Conservation (phyloP, 2,329 filamentous ascomycete genomes). For the Hypoxylon sp. region DNA sequence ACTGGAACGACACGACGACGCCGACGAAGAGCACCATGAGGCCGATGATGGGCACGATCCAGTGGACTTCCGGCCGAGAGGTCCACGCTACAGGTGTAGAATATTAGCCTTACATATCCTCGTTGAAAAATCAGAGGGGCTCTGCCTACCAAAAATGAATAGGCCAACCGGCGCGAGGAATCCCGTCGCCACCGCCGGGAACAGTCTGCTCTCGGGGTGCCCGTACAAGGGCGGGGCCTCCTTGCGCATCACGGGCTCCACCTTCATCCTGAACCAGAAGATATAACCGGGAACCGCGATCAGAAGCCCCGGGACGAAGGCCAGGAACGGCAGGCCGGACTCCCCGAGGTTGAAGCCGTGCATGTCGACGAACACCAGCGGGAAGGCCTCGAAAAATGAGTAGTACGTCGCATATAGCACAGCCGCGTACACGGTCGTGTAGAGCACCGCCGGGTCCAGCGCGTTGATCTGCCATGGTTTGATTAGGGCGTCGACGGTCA, state of each 20-base stretch:
- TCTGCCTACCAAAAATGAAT: constrained; percentile 52
- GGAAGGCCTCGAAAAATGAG: constrained; percentile 62
- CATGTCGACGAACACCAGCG: constrained; percentile 57
- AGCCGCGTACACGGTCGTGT: constrained; percentile 55
- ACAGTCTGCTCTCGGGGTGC: constrained; percentile 40
- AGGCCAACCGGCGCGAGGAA: constrained; percentile 53
- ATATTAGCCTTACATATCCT: not conserved
- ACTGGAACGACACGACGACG: constrained; percentile 47
- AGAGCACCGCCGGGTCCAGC: constrained; percentile 52
- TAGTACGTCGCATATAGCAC: constrained; percentile 59
- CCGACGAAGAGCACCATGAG: constrained; percentile 52
- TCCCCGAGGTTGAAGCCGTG: constrained; percentile 59
- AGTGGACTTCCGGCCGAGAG: constrained; percentile 44
- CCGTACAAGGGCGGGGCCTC: constrained; percentile 38
- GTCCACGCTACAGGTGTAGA: constrained; percentile 49
- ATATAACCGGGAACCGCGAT: constrained; percentile 53
- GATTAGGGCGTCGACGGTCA: constrained; percentile 42
- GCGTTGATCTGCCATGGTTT: constrained; percentile 51
- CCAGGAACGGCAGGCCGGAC: constrained; percentile 57
- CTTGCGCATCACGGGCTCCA: constrained; percentile 36
- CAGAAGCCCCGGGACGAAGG: constrained; percentile 55
- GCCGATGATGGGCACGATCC: constrained; percentile 54
- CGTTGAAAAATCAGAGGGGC: no score
- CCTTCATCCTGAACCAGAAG: constrained; percentile 51
- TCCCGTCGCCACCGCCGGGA: constrained; percentile 53